phyloP scores from a whole-genome alignment of 73 alveolate species.

The Tetrahymena elliotti region DNA sequence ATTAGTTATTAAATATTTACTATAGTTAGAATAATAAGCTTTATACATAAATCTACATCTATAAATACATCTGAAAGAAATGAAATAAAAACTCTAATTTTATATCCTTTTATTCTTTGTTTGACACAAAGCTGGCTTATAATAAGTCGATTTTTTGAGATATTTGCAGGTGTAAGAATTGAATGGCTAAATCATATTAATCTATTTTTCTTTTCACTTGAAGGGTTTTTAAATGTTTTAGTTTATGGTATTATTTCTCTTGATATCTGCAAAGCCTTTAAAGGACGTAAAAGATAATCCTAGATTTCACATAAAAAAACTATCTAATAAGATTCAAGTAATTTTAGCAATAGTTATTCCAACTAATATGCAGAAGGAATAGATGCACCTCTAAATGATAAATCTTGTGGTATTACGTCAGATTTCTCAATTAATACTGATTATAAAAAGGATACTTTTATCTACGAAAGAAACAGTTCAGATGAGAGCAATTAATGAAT shows the following conservation, averaged over 20 bases:
- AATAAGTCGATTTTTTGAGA: background rate
- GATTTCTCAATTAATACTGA: background rate
- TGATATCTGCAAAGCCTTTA: background rate
- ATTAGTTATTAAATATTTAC: background rate
- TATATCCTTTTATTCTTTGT: background rate
- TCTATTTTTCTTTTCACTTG: background rate
- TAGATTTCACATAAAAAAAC: background rate
- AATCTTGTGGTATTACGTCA: background rate
- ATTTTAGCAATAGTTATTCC: background rate
- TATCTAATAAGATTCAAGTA: background rate
- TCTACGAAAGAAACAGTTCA: background rate
- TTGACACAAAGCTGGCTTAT: background rate
- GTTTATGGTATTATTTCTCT: background rate
- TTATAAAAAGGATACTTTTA: background rate
- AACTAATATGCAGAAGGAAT: background rate
- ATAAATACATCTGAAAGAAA: background rate
- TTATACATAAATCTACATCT: background rate
- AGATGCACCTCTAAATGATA: background rate
- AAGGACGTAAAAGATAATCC: background rate
- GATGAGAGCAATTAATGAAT: background rate
- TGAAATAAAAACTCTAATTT: background rate
- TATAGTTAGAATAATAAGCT: background rate
- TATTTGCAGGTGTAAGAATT: background rate
- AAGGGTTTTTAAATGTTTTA: background rate
- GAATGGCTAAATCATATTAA: background rate